These are phyloP conservation scores for Coemansia sp. DNA, from an alignment of 192 early-diverging fungal genomes.

Conservation along the genomic window DNA sequence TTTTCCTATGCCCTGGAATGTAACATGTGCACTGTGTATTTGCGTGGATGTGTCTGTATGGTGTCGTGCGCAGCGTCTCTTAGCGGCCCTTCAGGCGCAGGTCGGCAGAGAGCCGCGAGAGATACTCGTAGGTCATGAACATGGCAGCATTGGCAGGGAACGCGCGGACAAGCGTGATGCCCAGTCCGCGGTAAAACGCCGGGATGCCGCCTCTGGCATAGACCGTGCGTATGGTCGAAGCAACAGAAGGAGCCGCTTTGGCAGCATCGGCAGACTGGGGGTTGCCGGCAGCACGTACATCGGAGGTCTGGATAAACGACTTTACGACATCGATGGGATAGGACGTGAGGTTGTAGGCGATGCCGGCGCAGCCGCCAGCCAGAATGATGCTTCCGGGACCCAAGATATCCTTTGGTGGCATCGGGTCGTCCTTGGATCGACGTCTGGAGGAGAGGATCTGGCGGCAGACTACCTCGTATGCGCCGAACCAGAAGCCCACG, in stretches of 20 bases:
- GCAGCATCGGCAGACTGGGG: not conserved
- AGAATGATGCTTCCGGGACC: constrained; percentile 69
- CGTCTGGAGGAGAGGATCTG: constrained; percentile 46
- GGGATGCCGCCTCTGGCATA: constrained; percentile 73
- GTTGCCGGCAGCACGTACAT: constrained; percentile 28
- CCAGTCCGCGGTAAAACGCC: constrained; percentile 91
- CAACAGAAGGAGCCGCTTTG: constrained; percentile 48
- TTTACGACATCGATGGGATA: constrained; percentile 97
- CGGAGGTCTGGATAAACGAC: constrained; percentile 87
- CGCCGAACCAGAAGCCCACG: constrained; percentile 96
- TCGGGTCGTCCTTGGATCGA: constrained; percentile 13
- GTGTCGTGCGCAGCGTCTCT: too few species aligned
- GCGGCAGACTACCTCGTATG: constrained; percentile 77
- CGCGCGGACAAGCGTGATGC: constrained; percentile 83
- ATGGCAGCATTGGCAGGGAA: constrained; percentile 95
- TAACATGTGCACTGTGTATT: too few species aligned
- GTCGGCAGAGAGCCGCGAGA: constrained; percentile 28
- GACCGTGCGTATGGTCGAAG: constrained; percentile 62
- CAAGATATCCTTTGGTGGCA: constrained; percentile 68
- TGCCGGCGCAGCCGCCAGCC: constrained; percentile 88
- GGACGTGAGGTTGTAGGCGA: constrained; percentile 79
- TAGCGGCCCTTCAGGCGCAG: constrained; percentile 15
- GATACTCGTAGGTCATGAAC: constrained; percentile 91
- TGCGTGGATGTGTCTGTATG: too few species aligned
- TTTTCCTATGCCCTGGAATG: too few species aligned